These are phyloP conservation scores for Sordaria brevicollis DNA, from an alignment of 495 filamentous ascomycete genomes.

Conservation along the genomic window DNA sequence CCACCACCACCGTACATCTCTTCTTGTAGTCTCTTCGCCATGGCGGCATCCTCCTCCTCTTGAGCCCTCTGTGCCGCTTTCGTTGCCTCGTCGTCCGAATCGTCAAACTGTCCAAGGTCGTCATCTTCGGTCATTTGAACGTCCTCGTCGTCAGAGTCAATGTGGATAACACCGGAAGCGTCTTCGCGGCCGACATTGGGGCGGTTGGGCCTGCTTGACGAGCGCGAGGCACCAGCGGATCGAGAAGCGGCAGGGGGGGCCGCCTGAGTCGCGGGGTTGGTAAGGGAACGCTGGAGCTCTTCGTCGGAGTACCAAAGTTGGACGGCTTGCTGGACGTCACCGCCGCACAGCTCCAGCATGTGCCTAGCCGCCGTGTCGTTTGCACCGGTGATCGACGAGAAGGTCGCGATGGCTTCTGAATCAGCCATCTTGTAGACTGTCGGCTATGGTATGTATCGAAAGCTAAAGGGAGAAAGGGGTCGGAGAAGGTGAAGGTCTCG, in stretches of 20 bases:
- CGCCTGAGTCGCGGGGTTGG: conserved; percentile 29
- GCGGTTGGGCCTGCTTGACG: conserved; percentile 12
- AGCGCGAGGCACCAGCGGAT: conserved; percentile 5
- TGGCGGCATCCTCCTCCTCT: conserved; percentile 83
- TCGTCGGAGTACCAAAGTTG: conserved; percentile 81
- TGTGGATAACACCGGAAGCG: conserved; percentile 51
- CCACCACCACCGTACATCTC: conserved; percentile 63
- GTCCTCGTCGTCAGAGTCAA: conserved; percentile 57
- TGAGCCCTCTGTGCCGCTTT: conserved; percentile 30
- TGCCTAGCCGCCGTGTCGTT: conserved; percentile 54
- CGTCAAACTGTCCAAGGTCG: conserved; percentile 21
- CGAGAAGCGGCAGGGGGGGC: conserved; percentile 12
- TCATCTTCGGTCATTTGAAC: conserved; percentile 51
- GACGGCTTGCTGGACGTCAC: conserved; percentile 73
- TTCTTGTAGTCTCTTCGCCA: conserved; percentile 84
- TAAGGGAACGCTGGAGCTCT: conserved; percentile 44
- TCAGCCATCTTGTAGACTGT: conserved; percentile 53
- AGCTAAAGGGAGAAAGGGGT: neutral
- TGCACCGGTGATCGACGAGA: conserved; percentile 58
- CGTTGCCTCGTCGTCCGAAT: conserved; percentile 17
- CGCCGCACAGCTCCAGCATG: conserved; percentile 74
- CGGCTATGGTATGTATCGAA: neutral
- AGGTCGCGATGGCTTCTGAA: conserved; percentile 40
- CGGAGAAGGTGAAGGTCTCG: neutral
- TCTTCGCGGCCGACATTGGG: conserved; percentile 35